Percentiles rank a stretch among this genome's conserved stretches.
These are phyloP conservation scores for Medicago arabica DNA, from an alignment of 306 rosid genomes.

Conservation along the genomic window DNA sequence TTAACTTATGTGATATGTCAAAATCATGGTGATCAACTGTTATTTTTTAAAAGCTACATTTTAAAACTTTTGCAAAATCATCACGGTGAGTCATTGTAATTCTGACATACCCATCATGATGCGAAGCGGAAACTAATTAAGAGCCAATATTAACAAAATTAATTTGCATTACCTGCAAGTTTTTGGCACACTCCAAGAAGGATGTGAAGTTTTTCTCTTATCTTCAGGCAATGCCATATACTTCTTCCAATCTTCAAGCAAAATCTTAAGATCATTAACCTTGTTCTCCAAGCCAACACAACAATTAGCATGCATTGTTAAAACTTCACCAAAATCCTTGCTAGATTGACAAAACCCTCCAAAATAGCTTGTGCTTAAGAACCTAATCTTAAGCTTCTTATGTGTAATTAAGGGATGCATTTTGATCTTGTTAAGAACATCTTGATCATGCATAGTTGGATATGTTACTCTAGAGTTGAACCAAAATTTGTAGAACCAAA, in stretches of 20 bases:
- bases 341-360: conserved; percentile 81
- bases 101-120: no score
- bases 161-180: conserved; percentile 64
- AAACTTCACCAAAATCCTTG: conserved; percentile 50
- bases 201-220: conserved; percentile 9
- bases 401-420: conserved; percentile 39
- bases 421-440: conserved; percentile 73
- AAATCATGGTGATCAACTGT: no score
- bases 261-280: conserved; percentile 65
- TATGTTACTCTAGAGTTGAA: conserved; percentile 48
- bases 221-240: conserved; percentile 43
- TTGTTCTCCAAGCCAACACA: conserved; percentile 78
- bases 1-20: no score
- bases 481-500: conserved; percentile 78
- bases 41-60: no score
- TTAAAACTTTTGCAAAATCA: no score
- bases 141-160: background rate
- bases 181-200: conserved; percentile 69
- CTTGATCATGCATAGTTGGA: conserved; percentile 70
- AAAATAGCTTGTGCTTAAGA: conserved; percentile 63
- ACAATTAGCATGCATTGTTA: conserved; percentile 93
- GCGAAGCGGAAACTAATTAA: background rate
- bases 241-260: conserved; percentile 80
- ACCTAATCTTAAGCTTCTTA: conserved; percentile 59
- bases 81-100: no score